phyloP scores from a whole-genome alignment of 2,329 filamentous ascomycete genomes.

The Hansfordia pulvinata region DNA sequence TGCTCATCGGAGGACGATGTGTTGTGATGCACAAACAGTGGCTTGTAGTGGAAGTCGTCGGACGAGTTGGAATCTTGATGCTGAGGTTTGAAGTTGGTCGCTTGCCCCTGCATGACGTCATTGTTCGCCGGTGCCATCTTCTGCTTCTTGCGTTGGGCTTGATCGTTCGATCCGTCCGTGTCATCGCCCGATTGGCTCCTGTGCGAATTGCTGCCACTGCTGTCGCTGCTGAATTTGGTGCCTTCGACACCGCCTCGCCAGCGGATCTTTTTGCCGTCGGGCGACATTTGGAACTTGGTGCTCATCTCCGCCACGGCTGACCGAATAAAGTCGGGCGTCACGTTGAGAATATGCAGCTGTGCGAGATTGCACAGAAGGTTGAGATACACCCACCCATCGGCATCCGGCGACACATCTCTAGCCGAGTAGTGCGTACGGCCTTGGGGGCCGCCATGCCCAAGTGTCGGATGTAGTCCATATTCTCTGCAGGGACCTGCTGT shows the following conservation, averaged over 20 bases:
- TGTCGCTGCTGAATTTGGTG: conserved; percentile 54
- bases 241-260: conserved; percentile 60
- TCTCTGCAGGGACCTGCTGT: conserved; percentile 61
- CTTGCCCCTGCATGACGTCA: conserved; percentile 21
- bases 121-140: conserved; percentile 25
- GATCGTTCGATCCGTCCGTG: conserved; percentile 26
- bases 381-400: conserved; percentile 69
- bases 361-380: conserved; percentile 72
- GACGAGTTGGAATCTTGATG: conserved; percentile 21
- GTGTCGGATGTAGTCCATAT: conserved; percentile 68
- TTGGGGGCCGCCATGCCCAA: conserved; percentile 53
- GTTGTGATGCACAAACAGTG: conserved; percentile 38
- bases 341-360: conserved; percentile 74
- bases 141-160: conserved; percentile 27
- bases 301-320: conserved; percentile 58
- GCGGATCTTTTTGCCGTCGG: conserved; percentile 64
- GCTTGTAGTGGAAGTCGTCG: conserved; percentile 48
- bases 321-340: conserved; percentile 65
- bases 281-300: conserved; percentile 62
- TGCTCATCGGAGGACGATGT: conserved; percentile 29
- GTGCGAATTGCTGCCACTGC: conserved; percentile 33
- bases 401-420: conserved; percentile 42
- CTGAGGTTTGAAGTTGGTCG: conserved; percentile 24
- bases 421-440: conserved; percentile 27
- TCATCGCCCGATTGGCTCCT: conserved; percentile 36